Evolutionary conservation across 257 asterid genomes (phyloP), one percentile per base, ranked within the genome.

Genomic region (Ocimum tenuiflorum): DNA sequence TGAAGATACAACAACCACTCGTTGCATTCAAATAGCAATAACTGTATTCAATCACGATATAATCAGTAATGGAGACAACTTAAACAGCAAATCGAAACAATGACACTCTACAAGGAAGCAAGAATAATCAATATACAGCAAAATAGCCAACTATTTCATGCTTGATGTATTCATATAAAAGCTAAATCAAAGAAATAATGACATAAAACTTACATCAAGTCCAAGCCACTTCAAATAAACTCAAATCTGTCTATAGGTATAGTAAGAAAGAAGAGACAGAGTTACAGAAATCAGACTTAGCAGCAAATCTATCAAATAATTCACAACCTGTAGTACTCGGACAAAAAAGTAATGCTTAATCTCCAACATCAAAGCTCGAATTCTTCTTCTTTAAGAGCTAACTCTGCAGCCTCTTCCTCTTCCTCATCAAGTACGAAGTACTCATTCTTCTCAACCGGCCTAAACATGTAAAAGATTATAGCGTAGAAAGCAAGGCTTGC

Each of bases 381-480:
- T 64, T 92, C 96, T 80, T 92, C 96, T 12, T 88, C 94, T 27
- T 83, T 76, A 46, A 94, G 96, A 68, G 96, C 95, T 82, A 90
- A 58, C 71, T 86, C 99, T 0, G 96, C 97, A 17, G 91, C 96
- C 75, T 82, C 91, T 79, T 90, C 97, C 59, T 90, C 99, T 52
- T 88, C 96, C 0, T 90, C 96, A 49, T 90, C 96, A 69, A 94
- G 84, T 39, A 65, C 96, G 73, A 94, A 85, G 78, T 94, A 90
- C 77, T 94, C 92, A 29, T 90, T 90, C 85, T 73, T 88, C 80
- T 86, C 92, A 8, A 82, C 87, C 0, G 97, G 99, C 95, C 89
- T 90, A 79, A 90, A 94, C 99, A 90, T 94, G 84, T 94, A 86
- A 73, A 94, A 94, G 83, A 94, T 90, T 43, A 86, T 79, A 0